Evolutionary conservation across 2,329 filamentous ascomycete genomes (phyloP).

Genomic region (Lachnellula suecica): DNA sequence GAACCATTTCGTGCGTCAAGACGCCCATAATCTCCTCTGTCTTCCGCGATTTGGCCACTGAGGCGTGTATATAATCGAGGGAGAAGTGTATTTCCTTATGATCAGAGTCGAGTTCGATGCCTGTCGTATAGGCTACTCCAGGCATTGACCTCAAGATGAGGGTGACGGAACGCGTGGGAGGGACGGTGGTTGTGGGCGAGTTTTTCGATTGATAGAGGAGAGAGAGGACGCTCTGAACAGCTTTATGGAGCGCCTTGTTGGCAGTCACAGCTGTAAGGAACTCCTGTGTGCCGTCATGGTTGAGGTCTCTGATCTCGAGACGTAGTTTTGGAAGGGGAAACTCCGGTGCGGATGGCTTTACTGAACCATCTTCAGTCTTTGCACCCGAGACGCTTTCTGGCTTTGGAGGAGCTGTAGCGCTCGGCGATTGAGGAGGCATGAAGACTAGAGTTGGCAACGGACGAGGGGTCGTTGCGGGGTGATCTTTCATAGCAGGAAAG

Average conservation of each 20-base stretch:
- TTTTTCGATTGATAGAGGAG: constrained; percentile 64
- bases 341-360: constrained; percentile 6
- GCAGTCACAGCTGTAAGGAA: constrained; percentile 70
- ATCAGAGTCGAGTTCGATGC: constrained; percentile 73
- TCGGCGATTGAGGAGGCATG: constrained; percentile 26
- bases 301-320: constrained; percentile 57
- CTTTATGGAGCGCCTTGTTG: constrained; percentile 57
- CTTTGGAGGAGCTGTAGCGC: constrained; percentile 13
- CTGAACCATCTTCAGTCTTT: not conserved
- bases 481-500: constrained; percentile 4
- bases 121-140: constrained; percentile 88
- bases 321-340: constrained; percentile 56
- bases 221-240: constrained; percentile 66
- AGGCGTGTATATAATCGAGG: constrained; percentile 65
- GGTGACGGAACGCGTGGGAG: constrained; percentile 81
- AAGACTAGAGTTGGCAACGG: constrained; percentile 21
- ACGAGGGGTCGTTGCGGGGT: constrained; percentile 8
- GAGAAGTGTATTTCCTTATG: constrained; percentile 95
- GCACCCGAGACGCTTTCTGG: not conserved
- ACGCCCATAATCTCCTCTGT: constrained; percentile 76
- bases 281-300: constrained; percentile 57
- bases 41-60: constrained; percentile 42
- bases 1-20: constrained; percentile 87
- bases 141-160: constrained; percentile 75
- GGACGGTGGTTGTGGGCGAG: constrained; percentile 39